phyloP scores from a whole-genome alignment of 139 green algal species.

The Bryopsis sp. region DNA sequence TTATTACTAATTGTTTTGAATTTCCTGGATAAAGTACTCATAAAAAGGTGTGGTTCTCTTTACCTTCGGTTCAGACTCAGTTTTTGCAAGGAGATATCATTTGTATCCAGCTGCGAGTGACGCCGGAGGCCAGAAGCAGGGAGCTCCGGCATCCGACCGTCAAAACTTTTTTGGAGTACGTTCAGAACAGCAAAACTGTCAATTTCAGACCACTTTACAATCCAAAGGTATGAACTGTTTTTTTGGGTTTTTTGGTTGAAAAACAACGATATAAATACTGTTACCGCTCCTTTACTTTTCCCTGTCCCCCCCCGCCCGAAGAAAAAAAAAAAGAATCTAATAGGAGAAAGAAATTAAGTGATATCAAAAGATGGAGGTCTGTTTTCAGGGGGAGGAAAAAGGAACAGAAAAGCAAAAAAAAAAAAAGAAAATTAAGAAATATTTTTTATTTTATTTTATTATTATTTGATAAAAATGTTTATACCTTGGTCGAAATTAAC shows the following conservation, averaged over 20 bases:
- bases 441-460: neutral
- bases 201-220: conserved; percentile 18
- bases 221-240: neutral
- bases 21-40: too few species aligned
- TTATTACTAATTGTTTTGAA: too few species aligned
- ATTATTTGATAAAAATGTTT: too few species aligned
- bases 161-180: conserved; percentile 57
- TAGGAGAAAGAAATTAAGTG: neutral
- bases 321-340: neutral
- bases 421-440: too few species aligned
- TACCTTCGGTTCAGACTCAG: too few species aligned
- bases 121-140: too few species aligned
- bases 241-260: neutral
- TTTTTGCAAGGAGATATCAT: conserved; percentile 9
- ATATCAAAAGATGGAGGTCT: neutral
- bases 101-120: neutral
- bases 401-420: neutral
- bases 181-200: conserved; percentile 35
- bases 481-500: conserved; percentile 10
- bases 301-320: neutral
- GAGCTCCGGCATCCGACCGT: conserved; percentile 28
- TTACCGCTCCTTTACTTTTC: neutral
- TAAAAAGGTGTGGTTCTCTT: too few species aligned
- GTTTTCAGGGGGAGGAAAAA: neutral
- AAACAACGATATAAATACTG: neutral